Percentiles rank a stretch among this genome's conserved stretches.
Conservation (phyloP, 2,329 filamentous ascomycete genomes). For the Cryoendolithus antarcticus region DNA sequence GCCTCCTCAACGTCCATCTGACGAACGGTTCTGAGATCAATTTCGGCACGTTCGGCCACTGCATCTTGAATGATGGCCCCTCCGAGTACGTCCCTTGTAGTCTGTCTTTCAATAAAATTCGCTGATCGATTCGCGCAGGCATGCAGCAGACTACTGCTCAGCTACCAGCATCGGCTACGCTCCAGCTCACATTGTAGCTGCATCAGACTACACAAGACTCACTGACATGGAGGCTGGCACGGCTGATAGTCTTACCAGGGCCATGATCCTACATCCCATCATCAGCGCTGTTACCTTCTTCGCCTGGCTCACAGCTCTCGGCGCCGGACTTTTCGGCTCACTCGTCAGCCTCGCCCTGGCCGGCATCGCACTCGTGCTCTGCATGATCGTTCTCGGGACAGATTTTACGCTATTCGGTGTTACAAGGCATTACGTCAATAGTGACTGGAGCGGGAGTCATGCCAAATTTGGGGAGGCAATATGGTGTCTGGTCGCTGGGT, state of each 20-base stretch:
- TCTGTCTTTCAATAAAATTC: background rate
- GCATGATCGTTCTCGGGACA: slow-evolving; percentile 37
- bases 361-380: slow-evolving; percentile 37
- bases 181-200: slow-evolving; percentile 35
- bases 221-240: slow-evolving; percentile 33
- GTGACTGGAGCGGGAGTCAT: slow-evolving; percentile 24
- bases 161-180: slow-evolving; percentile 43
- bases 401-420: slow-evolving; percentile 48
- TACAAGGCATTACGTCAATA: slow-evolving; percentile 42
- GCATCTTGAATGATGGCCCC: slow-evolving; percentile 24
- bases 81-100: background rate
- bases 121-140: background rate
- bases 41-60: slow-evolving; percentile 52
- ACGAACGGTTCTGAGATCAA: slow-evolving; percentile 29
- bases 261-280: slow-evolving; percentile 52
- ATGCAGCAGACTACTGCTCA: slow-evolving; percentile 34
- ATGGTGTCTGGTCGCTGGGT: slow-evolving; percentile 48
- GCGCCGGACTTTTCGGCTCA: slow-evolving; percentile 40
- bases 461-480: slow-evolving; percentile 44
- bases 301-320: slow-evolving; percentile 44
- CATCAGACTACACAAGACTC: slow-evolving; percentile 29
- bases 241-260: slow-evolving; percentile 40
- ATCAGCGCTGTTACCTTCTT: slow-evolving; percentile 46
- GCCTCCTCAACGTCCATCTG: slow-evolving; percentile 42
- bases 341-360: slow-evolving; percentile 40